Evolutionary conservation across 371 early-diverging fungal genomes (phyloP), one percentile per base, ranked within the genome.

Genomic region (Mortierella sp.): DNA sequence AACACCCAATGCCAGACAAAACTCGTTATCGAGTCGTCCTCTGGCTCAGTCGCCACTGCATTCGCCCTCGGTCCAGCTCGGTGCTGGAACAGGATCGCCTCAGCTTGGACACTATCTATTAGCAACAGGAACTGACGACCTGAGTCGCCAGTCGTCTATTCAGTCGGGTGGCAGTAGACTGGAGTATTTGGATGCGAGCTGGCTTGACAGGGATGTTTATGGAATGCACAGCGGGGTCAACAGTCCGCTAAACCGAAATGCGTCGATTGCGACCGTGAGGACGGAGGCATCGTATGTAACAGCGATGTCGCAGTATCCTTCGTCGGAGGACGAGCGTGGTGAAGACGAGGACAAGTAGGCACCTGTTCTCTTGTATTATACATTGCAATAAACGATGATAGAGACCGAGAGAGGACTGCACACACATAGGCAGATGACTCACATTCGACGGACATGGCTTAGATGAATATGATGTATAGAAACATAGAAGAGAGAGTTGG

Each of bases 261-360:
- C 75, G 32, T 75, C 75, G 14, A 48, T 60, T 2, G 68, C 34
- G 15, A 73, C 75, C 14, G 50, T 49, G 23, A 58, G 60, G 43
- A 63, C 64, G 2, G 75, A 75, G 28, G 56, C 59, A 8, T 75
- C 75, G 9, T 75, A 67, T 54, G 55, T 56, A 21, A 75, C 75
- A 17, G 75, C 75, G 12, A 50, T 21, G 41, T 75, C 75, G 3
- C 64, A 48, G 37, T 53, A 72, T 24, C 62, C 63, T 26, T 73
- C n/a, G n/a, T n/a, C 73, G 6, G 64, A 62, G 8, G 73, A 73
- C 0, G 69, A 61, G 0, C 42, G 53, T 14, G 3, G 47, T 17
- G 47, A 50, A 15, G 48, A 48, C 27, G 66, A 50, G 58, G 59
- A 47, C 58, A 59, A 41, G 30, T n/a, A 19, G 15, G 44, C 44